Base-by-base conservation (phyloP, 768 basidiomycete species). In the Calvatia gigantea region DNA sequence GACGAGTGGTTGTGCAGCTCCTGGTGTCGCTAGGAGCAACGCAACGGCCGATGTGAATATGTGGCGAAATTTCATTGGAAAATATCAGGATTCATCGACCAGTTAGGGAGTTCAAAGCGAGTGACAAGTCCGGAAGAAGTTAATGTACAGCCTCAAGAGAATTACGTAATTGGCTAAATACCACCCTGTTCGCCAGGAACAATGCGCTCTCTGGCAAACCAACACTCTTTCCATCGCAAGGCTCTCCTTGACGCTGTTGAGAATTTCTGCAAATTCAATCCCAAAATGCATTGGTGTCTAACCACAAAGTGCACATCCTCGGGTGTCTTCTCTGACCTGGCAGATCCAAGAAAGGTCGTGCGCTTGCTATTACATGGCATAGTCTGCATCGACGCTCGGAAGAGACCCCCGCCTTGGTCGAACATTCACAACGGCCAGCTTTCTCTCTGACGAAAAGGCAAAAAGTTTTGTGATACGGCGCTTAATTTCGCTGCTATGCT, bases 51-150 rank as follows among this genome's bases (percentile, higher is more conserved):
- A n/a, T 27, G 28, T 35, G 28, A 49, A 29, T 8, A 56, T 12
- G 32, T 42, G 54, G 3, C 41, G 37, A 41, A 11, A 23, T 41
- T 41, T 48, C 54, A 56, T 55, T 28, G 54, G 23, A 29, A 29
- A 28, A 15, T 32, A 31, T 43, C 21, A 17, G 33, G 51, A 32
- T 21, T 23, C 51, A 52, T 52, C 31, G 41, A 23, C 29, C 39
- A 25, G 29, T 39, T 32, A 31, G 27, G 19, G 14, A 48, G 33
- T 7, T 6, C 29, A 41, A 17, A 54, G 23, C 12, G 3, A 28
- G 52, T 45, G 42, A 33, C 43, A 45, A 54, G 29, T 32, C 23
- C 43, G 27, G n/a, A n/a, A n/a, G 35, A 37, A 37, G 19, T 23
- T 2, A 21, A 32, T 48, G 46, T 35, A 48, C 46, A 48, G 46